Conservation (phyloP, 2,329 filamentous ascomycete genomes). For the Colletotrichum australisinense region DNA sequence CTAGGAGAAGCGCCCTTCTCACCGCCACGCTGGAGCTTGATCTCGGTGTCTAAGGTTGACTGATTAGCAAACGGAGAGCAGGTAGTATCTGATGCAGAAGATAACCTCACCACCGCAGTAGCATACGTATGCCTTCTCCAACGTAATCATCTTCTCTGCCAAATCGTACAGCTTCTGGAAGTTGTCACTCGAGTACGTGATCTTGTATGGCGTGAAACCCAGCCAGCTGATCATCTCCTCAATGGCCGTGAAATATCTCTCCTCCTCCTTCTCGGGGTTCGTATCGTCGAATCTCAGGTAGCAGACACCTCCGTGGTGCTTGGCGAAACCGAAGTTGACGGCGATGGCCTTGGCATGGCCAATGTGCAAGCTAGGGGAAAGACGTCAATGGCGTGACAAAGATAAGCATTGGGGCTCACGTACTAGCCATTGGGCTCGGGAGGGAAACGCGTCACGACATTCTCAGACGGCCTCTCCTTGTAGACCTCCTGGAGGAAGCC, state of each 20-base stretch:
- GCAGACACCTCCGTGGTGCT: conserved; percentile 75
- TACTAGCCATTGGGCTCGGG: conserved; percentile 89
- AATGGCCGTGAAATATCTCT: conserved; percentile 90
- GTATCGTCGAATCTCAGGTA: conserved; percentile 90
- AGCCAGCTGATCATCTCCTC: conserved; percentile 90
- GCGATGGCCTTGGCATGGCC: conserved; percentile 96
- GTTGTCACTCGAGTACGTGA: conserved; percentile 92
- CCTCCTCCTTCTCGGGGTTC: conserved; percentile 93
- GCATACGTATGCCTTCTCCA: conserved; percentile 84
- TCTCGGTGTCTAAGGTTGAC: conserved; percentile 71
- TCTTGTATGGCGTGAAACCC: conserved; percentile 62
- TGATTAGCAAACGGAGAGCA: neutral
- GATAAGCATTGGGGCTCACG: conserved; percentile 64
- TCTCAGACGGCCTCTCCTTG: conserved; percentile 71
- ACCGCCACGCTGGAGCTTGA: conserved; percentile 89
- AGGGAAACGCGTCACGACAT: conserved; percentile 79
- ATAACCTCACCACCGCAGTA: conserved; percentile 72
- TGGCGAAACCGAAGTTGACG: conserved; percentile 95
- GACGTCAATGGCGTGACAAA: neutral
- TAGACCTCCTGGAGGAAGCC: conserved; percentile 81
- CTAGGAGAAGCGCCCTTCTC: conserved; percentile 75
- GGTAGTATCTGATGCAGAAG: too few species aligned
- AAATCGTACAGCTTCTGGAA: conserved; percentile 90
- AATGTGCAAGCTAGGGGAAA: conserved; percentile 56
- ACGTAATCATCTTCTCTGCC: conserved; percentile 83